Conservation (phyloP, 352 stramenopile genomes). For the Pythium apleroticum region DNA sequence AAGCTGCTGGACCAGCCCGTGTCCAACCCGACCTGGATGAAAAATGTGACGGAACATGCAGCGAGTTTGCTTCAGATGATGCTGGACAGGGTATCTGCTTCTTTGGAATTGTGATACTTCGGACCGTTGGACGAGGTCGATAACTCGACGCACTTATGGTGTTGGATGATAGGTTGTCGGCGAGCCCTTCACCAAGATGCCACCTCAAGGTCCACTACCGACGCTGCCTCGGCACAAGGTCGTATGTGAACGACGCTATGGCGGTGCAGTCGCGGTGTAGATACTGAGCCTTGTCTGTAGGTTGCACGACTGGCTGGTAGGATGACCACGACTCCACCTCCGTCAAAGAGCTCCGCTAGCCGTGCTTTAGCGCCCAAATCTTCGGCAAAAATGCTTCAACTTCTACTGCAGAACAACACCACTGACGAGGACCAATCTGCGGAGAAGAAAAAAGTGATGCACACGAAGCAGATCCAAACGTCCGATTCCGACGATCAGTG, state of each 20-base stretch:
- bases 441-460: slow-evolving; percentile 25
- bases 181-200: slow-evolving; percentile 64
- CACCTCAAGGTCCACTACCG: slow-evolving; percentile 53
- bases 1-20: slow-evolving; percentile 58
- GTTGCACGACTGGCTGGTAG: slow-evolving; percentile 23
- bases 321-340: not conserved
- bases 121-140: not conserved
- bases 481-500: slow-evolving; percentile 62
- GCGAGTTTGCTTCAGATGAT: slow-evolving; percentile 55
- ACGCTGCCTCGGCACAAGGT: slow-evolving; percentile 51
- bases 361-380: not conserved
- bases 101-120: too few species aligned
- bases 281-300: slow-evolving; percentile 12
- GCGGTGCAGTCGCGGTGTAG: not conserved
- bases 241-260: not conserved
- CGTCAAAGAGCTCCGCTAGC: not conserved
- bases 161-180: slow-evolving; percentile 33
- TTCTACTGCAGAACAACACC: slow-evolving; percentile 12
- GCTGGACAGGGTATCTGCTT: slow-evolving; percentile 34
- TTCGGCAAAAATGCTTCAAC: slow-evolving; percentile 8
- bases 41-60: slow-evolving; percentile 53
- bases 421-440: not conserved
- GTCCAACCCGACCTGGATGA: slow-evolving; percentile 54
- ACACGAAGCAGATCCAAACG: slow-evolving; percentile 57
- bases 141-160: slow-evolving; percentile 1